Evolutionary conservation across 768 basidiomycete species (phyloP), one percentile per base, ranked within the genome.

Genomic region (Boletus vermiculosoides): DNA sequence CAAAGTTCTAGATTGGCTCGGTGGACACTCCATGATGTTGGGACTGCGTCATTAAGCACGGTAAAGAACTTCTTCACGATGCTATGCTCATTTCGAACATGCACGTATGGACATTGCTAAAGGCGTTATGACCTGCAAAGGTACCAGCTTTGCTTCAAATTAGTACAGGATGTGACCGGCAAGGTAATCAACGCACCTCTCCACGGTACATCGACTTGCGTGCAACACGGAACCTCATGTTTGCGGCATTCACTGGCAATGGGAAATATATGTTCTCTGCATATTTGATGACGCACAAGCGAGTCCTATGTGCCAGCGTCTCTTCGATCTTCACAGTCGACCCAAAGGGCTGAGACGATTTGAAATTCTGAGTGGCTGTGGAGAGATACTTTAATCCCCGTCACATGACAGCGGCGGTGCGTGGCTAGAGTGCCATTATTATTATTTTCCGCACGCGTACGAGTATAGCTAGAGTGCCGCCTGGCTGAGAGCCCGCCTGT

Each of bases 151-250:
- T n/a, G 34, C 4, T 39, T 13, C 12, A 5, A 18, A 30, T 8
- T 8, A 28, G 28, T 16, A 45, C 18, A 8, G 1, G 12, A 15
- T 16, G 13, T 25, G n/a, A 12, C n/a, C 9, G 16, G 18, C 4
- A 13, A 42, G 16, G 18, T 2, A 13, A 42, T 11, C 30, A 4
- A 56, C 66, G 3, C 23, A 73, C 73, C 65, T 73, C 65, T 73
- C 76, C 5, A 85, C 68, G n/a, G 55, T 81, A 86, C 25, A 66
- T 73, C 1, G 83, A 85, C 59, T 80, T 83, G 39, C 84, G 75
- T 10, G 84, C 84, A 34, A 85, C 61, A 5, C 81, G 76, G 11
- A 78, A 62, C 60, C 73, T 81, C 2, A 66, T 50, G 16, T 71
- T 69, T 20, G 61, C 56, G 5, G 72, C 71, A 33, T 76, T 62